A percentile compares a stretch with the other conserved stretches of the same genome.
These are phyloP conservation scores for Saccharomycopsis sp. DNA, from an alignment of 805 yeast species.

Conservation along the genomic window DNA sequence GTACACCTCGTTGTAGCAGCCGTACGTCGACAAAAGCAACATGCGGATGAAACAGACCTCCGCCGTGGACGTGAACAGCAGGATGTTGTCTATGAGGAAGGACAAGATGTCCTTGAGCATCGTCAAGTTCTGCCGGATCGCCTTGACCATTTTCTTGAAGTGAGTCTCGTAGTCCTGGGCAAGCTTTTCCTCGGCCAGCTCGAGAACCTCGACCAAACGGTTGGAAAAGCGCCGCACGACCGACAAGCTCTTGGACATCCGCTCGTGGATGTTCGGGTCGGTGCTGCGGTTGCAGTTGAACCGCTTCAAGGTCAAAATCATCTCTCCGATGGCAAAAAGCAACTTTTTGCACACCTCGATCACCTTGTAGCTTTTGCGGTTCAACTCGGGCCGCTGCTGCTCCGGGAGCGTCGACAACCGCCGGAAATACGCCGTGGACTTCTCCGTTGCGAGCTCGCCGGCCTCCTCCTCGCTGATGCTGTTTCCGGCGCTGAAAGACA, in stretches of 20 bases:
- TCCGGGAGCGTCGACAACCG: conserved; percentile 42
- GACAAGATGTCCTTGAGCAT: conserved; percentile 36
- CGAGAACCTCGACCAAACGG: conserved; percentile 37
- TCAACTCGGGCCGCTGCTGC: conserved; percentile 1
- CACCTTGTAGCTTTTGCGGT: neutral
- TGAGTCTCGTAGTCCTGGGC: neutral
- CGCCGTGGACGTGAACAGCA: conserved; percentile 32
- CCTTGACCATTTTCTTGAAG: conserved; percentile 2
- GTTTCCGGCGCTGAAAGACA: neutral
- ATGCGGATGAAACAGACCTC: conserved; percentile 41
- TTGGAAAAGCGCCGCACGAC: conserved; percentile 38
- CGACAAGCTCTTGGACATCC: conserved; percentile 24
- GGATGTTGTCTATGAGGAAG: conserved; percentile 34
- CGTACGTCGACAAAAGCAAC: conserved; percentile 37
- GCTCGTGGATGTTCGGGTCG: conserved; percentile 7
- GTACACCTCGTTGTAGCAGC: conserved; percentile 38
- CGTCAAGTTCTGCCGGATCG: conserved; percentile 14
- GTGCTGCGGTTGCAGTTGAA: conserved; percentile 27
- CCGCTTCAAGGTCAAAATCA: conserved; percentile 38
- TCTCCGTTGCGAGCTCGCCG: conserved; percentile 16
- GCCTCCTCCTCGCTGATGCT: neutral
- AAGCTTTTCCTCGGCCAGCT: conserved; percentile 27
- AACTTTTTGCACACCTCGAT: conserved; percentile 36
- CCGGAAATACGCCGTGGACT: conserved; percentile 40
- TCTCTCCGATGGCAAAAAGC: conserved; percentile 39